Conservation (phyloP, 192 early-diverging fungal genomes). For the Backusella psychrophila region DNA sequence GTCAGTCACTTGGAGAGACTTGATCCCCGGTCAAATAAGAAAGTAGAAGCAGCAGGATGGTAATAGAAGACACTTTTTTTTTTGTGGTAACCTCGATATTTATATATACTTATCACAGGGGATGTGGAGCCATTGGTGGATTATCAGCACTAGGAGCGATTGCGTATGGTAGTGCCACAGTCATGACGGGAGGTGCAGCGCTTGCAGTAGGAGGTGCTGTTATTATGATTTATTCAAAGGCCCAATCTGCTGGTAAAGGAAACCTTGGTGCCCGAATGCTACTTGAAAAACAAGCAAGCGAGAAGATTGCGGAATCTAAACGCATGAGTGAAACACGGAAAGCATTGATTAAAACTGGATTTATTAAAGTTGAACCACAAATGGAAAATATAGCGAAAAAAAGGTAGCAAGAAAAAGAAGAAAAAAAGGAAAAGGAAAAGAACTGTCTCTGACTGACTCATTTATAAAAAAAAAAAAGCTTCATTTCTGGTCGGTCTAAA, state of each 20-base stretch:
- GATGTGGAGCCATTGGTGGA: conserved; percentile 45
- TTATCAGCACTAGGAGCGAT: conserved; percentile 43
- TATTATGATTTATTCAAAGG: conserved; percentile 27
- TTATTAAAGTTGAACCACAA: neutral
- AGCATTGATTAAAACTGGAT: neutral
- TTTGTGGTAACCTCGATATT: neutral
- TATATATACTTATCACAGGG: conserved; percentile 25
- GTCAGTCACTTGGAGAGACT: conserved; percentile 35
- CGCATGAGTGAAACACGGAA: neutral
- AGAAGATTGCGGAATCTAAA: conserved; percentile 23
- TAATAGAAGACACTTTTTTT: neutral
- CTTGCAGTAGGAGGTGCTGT: conserved; percentile 40
- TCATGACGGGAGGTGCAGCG: conserved; percentile 39
- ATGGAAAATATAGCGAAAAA: neutral
- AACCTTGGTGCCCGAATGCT: conserved; percentile 32
- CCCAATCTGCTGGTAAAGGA: conserved; percentile 33
- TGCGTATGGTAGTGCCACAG: conserved; percentile 38
- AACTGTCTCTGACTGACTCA: neutral
- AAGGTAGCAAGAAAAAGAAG: neutral
- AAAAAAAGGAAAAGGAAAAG: neutral
- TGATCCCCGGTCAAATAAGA: conserved; percentile 46
- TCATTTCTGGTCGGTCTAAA: neutral
- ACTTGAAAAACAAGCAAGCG: conserved; percentile 27
- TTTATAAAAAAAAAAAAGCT: neutral
- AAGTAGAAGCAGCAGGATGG: conserved; percentile 32